Base-by-base conservation (phyloP, 306 rosid genomes). In the Cicer chorassanicum region DNA sequence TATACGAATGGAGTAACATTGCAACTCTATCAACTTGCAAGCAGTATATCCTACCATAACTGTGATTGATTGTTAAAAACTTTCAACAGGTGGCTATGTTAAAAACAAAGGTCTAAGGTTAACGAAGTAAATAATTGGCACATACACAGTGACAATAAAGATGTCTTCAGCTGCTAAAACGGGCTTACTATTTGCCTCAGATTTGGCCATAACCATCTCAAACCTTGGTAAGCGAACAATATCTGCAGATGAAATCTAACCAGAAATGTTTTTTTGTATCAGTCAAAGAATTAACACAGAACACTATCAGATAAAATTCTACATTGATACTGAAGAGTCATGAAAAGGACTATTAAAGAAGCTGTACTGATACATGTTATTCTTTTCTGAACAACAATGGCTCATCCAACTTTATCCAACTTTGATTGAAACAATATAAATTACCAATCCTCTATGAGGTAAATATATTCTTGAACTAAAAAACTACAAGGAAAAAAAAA, bases 11-110 rank as follows among this genome's bases (percentile, higher is more conserved):
- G 78, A 94, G 99, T 70, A 94, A 88, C 97, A 90, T 94, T 49
- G 99, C 96, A 77, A 89, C 86, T 87, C 95, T 88, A 84, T 94
- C 99, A 67, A 94, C 89, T 80, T 92, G 99, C 86, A 94, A 83
- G 89, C 96, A 94, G 84, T 94, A 92, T 88, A 94, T 87, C 90
- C 99, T 88, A 70, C 99, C 99, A 86, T 94, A 94, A 53, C 99
- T 94, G 92, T 12, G 44, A 78, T 68, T 59, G 72, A 78, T 60
- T 13, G 71, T 24, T 21, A 39, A 61, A 75, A 72, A 61, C 19
- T 6, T 42, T 69, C 21, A 68, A 19, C 66, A 15, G 73, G 79
- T 43, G 10, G 55, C 72, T 71, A 65, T 70, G 51, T 54, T 46
- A 61, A 42, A 69, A 81, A 61, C 9, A 42, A 76, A 78, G 44